Percentiles rank a stretch among this genome's conserved stretches.
Evolutionary conservation across 805 yeast genomes (phyloP).

Genomic region (Blastobotrys americana): DNA sequence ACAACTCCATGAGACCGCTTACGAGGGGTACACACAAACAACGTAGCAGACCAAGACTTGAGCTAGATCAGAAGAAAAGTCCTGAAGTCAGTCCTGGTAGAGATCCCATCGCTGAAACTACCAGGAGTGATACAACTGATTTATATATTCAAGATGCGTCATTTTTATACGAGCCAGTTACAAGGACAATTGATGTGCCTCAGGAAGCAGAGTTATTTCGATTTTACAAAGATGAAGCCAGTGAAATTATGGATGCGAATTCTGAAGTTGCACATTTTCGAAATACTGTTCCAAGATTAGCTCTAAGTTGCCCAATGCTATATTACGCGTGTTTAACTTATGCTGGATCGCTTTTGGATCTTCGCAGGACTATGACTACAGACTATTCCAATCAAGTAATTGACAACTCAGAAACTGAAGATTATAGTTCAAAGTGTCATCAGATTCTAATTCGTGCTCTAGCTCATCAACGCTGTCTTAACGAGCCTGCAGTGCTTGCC

Average conservation of each 20-base stretch:
- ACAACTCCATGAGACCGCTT: no score
- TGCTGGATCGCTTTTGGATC: no score
- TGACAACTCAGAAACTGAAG: not conserved
- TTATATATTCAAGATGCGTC: not conserved
- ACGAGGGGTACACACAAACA: no score
- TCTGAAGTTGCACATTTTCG: conserved; percentile 6
- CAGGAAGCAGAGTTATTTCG: conserved; percentile 7
- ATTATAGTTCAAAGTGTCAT: conserved; percentile 3
- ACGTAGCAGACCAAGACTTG: no score
- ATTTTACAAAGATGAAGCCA: conserved; percentile 3
- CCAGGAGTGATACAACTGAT: no score
- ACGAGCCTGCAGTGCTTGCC: conserved; percentile 11
- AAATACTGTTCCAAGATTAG: conserved; percentile 5
- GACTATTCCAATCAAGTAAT: no score
- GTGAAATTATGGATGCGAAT: conserved; percentile 4
- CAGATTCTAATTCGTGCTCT: conserved; percentile 9
- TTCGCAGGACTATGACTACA: no score
- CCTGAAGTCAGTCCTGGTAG: no score
- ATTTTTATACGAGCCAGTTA: not conserved
- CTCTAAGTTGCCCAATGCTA: conserved; percentile 7
- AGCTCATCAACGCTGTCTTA: conserved; percentile 3
- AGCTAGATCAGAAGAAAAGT: no score
- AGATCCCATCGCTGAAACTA: no score
- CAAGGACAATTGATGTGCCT: conserved; percentile 1
- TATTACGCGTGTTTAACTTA: conserved; percentile 8